A percentile compares a stretch with the other conserved stretches of the same genome.
Conservation (phyloP, 1,139 yeast genomes). For the Geotrichum histeridarum region DNA sequence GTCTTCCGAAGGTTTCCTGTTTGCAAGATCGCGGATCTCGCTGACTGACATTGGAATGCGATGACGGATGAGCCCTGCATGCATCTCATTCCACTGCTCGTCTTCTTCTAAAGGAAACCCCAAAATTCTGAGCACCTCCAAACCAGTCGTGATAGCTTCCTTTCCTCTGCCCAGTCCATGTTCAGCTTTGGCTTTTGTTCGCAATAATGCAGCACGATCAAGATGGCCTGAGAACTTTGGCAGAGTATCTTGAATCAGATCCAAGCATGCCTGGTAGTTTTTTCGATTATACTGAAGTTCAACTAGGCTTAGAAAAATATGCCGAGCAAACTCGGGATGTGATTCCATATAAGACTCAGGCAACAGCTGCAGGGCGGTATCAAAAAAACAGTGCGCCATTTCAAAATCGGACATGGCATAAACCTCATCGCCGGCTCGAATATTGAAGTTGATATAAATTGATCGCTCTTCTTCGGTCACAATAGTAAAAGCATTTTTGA, state of each 20-base stretch:
- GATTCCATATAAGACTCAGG: conserved; percentile 22
- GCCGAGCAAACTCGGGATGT: conserved; percentile 24
- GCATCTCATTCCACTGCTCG: conserved; percentile 33
- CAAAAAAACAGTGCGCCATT: conserved; percentile 31
- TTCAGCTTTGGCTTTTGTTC: conserved; percentile 43
- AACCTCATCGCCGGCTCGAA: conserved; percentile 31
- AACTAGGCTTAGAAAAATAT: conserved; percentile 27
- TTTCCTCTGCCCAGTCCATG: conserved; percentile 37
- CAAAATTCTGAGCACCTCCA: conserved; percentile 26
- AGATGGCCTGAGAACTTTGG: conserved; percentile 24
- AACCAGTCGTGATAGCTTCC: conserved; percentile 36
- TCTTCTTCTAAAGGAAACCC: conserved; percentile 37
- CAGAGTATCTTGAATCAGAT: conserved; percentile 24
- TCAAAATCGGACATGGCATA: conserved; percentile 33
- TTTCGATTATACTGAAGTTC: conserved; percentile 31
- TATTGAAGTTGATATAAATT: conserved; percentile 27
- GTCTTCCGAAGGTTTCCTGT: conserved; percentile 33
- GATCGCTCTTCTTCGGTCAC: conserved; percentile 28
- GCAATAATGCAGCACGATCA: conserved; percentile 29
- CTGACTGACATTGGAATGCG: conserved; percentile 43
- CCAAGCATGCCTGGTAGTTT: conserved; percentile 27
- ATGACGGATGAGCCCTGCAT: conserved; percentile 32
- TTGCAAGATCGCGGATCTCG: conserved; percentile 42
- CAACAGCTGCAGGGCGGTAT: conserved; percentile 27
- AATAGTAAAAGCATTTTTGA: conserved; percentile 30